Evolutionary conservation across 306 rosid species (phyloP).

Genomic region (Benincasa hispida): DNA sequence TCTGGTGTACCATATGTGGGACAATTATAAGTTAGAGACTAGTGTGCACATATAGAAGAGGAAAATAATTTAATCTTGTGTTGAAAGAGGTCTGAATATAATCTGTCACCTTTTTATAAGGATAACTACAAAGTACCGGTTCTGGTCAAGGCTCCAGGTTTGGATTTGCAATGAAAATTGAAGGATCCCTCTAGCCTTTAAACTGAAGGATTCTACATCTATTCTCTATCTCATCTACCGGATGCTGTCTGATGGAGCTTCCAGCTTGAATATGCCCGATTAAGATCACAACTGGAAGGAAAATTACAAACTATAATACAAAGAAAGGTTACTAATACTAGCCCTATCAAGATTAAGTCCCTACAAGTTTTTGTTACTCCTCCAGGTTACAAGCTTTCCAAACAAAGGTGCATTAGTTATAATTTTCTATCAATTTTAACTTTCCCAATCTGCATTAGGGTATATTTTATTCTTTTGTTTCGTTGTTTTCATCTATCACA

Average conservation of each 20-base stretch:
- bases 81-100: neutral
- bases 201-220: neutral
- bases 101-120: neutral
- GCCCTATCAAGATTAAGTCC: neutral
- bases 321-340: neutral
- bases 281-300: neutral
- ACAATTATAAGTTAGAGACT: neutral
- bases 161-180: neutral
- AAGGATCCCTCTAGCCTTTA: neutral
- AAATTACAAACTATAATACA: neutral
- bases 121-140: neutral
- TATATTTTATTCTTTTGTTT: neutral
- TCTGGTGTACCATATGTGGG: neutral
- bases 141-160: neutral
- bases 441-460: neutral
- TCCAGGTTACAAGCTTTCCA: neutral
- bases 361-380: neutral
- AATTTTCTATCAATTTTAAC: neutral
- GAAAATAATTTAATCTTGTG: neutral
- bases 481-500: neutral
- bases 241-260: neutral
- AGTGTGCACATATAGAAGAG: neutral
- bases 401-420: neutral
- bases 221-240: neutral
- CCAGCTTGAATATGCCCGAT: neutral